Evolutionary conservation across 345 rosid genomes (phyloP), one percentile per base, ranked within the genome.

Genomic region (Orychophragmus violaceus): DNA sequence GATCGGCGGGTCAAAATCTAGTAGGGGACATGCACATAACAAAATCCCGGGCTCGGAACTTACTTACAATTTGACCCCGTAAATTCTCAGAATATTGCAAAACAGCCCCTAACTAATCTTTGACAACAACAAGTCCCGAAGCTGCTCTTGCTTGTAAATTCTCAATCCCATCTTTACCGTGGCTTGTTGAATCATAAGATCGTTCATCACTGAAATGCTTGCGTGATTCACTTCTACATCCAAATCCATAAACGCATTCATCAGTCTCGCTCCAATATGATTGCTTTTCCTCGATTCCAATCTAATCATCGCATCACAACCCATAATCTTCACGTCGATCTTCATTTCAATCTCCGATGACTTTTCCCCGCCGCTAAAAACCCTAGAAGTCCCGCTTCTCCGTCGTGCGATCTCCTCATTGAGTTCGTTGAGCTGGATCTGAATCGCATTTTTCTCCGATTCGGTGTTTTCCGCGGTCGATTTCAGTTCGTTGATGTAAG

Each of bases 141-240:
- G 55, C 36, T 70, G 48, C 46, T 70, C 62, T 41, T 62, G 21
- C 9, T 6, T 29, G 12, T 62, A 62, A 7, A 65, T 64, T 66
- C 90, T 41, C 18, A 21, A 41, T 21, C 46, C 46, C 46, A 41
- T 41, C 21, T 41, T 41, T 21, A 41, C 46, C 7, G 82, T 84
- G 5, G 81, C 81, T 51, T 89, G 90, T 44, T 86, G 96, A 35
- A 86, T 85, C 87, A 89, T 79, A 11, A 86, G 77, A 35, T 80
- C 82, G 16, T 86, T 74, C 4, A 86, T 79, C 36, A 75, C 71
- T 3, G 88, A 84, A 71, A 89, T 57, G 54, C 88, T 84, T 2
- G 88, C 88, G 56, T 89, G 87, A 50, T 66, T 80, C 45, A 89
- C 82, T 30, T 79, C 83, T 9, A 89, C 60, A 44, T 89, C 85